phyloP scores from a whole-genome alignment of 352 stramenopile species.

The Pythium sp. region DNA sequence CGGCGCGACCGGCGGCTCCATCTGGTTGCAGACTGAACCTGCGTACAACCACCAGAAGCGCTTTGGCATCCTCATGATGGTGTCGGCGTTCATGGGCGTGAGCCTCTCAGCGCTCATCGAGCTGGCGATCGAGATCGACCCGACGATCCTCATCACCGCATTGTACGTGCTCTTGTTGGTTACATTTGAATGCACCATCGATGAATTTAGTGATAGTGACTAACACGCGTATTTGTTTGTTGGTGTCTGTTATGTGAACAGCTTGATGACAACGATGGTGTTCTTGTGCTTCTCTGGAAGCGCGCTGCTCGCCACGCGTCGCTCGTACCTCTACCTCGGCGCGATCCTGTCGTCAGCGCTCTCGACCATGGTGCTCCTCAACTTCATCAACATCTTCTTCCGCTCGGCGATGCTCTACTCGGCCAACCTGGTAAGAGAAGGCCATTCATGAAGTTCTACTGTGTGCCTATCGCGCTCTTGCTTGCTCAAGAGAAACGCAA shows the following conservation, averaged over 20 bases:
- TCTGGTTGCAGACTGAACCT: constrained; percentile 65
- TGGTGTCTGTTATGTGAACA: constrained; percentile 16
- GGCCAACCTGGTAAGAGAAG: constrained; percentile 44
- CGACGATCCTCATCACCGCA: constrained; percentile 73
- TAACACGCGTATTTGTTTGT: constrained; percentile 1
- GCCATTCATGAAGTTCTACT: not conserved
- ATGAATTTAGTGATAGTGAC: not conserved
- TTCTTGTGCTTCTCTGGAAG: constrained; percentile 86
- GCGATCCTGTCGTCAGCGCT: constrained; percentile 69
- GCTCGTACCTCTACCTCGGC: constrained; percentile 84
- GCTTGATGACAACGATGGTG: constrained; percentile 71
- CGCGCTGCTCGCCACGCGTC: constrained; percentile 70
- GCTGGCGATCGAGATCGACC: constrained; percentile 71
- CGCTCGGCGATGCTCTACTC: constrained; percentile 56
- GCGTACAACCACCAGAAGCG: constrained; percentile 50
- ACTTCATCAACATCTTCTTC: constrained; percentile 63
- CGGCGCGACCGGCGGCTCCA: constrained; percentile 40
- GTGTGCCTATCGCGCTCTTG: not conserved
- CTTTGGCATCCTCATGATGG: constrained; percentile 65
- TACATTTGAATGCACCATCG: not conserved
- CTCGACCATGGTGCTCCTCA: constrained; percentile 47
- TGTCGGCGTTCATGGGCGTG: constrained; percentile 68
- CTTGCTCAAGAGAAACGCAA: not conserved
- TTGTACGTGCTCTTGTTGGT: constrained; percentile 34
- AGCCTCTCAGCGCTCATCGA: constrained; percentile 71